Evolutionary conservation across 2,329 filamentous ascomycete species (phyloP).

Genomic region (Colletotrichum eremochloae): DNA sequence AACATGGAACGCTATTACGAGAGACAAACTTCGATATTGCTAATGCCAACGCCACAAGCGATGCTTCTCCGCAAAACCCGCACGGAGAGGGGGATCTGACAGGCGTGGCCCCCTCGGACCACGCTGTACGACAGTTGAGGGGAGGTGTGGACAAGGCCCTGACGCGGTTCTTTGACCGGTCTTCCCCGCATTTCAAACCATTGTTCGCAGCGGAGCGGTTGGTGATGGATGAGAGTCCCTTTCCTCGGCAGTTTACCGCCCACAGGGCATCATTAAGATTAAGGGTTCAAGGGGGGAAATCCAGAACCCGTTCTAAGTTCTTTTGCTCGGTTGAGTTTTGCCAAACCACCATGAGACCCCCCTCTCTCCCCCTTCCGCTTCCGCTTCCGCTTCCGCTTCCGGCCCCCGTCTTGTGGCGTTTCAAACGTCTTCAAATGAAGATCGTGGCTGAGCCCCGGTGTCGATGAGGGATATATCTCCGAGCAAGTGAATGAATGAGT

Average conservation of each 20-base stretch:
- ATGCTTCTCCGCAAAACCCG: slow-evolving; percentile 22
- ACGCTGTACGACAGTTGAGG: not conserved
- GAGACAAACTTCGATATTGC: slow-evolving; percentile 30
- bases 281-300: not conserved
- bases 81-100: not conserved
- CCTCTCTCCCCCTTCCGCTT: not conserved
- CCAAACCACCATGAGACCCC: not conserved
- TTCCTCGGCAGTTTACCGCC: slow-evolving; percentile 30
- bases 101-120: slow-evolving; percentile 7
- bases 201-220: slow-evolving; percentile 8
- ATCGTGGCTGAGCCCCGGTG: slow-evolving; percentile 25
- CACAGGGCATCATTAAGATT: slow-evolving; percentile 15
- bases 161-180: slow-evolving; percentile 22
- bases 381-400: not conserved
- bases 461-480: slow-evolving; percentile 29
- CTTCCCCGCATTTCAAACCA: slow-evolving; percentile 24
- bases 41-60: slow-evolving; percentile 38
- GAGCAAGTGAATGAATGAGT: not conserved
- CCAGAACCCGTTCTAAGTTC: not conserved
- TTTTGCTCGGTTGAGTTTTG: not conserved
- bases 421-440: slow-evolving; percentile 25
- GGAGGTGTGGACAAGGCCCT: slow-evolving; percentile 18
- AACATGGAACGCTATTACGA: slow-evolving; percentile 31
- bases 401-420: slow-evolving; percentile 20
- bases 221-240: slow-evolving; percentile 14